Evolutionary conservation across 1,284 basidiomycete genomes (phyloP), one percentile per base, ranked within the genome.

Genomic region (Omphalotus olearius): DNA sequence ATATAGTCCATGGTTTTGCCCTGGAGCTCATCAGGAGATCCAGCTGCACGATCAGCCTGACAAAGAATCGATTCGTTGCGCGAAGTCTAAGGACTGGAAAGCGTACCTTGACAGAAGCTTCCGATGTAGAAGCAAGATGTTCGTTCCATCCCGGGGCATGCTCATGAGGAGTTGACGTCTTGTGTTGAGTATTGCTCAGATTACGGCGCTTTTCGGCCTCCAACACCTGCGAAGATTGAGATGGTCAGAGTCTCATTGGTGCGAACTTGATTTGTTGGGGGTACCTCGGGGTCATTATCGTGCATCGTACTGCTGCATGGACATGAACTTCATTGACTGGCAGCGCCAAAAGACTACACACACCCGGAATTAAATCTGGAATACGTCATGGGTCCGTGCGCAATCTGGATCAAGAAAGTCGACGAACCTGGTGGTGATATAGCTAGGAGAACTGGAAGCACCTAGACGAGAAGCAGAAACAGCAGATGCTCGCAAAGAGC

Each of bases 141-240:
- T 90, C 83, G 60, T 88, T 88, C 87, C 87, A 90, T 1, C 85
- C 86, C 4, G 85, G 87, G 1, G 85, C 83, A 53, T 80, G 61
- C 11, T 76, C 64, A 48, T 78, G 70, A 16, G 79, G 74, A 2
- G 78, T 73, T 1, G 78, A 77, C 1, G 74, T 77, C 56, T 74
- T 72, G 60, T 80, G 73, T 47, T 81, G 77, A 33, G 66, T 62
- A 11, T 70, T 69, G 33, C 66, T 64, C 40, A 83, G 64, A 62
- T 81, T 82, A 35, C 78, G 71, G 25, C 64, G 66, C 59, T 87
- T 86, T 64, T 86, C 81, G 11, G 58, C 61, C 53, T 85, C 80
- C 16, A 85, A 64, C 11, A 76, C 59, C 78, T 83, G 51, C 7
- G 14, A 28, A 39, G 6, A 13, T 17, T 37, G 17, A 40, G 17